These are phyloP conservation scores for Erigeron philadelphicus DNA, from an alignment of 140 eudicot species.

Conservation along the genomic window DNA sequence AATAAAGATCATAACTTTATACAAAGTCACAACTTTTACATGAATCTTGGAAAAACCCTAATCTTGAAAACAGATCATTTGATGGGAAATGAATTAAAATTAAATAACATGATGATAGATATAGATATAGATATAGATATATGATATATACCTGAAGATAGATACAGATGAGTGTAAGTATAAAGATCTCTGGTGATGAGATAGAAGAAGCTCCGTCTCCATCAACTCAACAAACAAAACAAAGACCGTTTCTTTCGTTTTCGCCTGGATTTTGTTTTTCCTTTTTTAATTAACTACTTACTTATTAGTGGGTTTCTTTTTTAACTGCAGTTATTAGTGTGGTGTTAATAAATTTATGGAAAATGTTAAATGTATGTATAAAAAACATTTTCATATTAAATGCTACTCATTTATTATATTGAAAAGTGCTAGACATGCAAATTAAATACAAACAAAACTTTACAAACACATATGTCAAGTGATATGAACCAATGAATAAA, in stretches of 20 bases:
- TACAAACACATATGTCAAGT: no score
- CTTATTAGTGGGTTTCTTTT: no score
- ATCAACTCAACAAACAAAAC: constrained; percentile 32
- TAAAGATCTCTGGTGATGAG: constrained; percentile 29
- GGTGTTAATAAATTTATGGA: no score
- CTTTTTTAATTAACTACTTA: not conserved
- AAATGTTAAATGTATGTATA: no score
- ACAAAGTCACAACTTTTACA: not conserved
- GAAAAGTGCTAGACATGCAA: no score
- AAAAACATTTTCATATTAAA: no score
- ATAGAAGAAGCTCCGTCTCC: constrained; percentile 40
- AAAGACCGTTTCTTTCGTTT: constrained; percentile 42
- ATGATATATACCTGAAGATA: constrained; percentile 2
- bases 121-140: not conserved
- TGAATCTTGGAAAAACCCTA: constrained; percentile 14
- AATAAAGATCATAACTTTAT: no score
- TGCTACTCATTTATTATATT: no score
- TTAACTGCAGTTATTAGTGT: no score
- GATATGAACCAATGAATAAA: no score
- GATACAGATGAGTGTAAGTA: constrained; percentile 6
- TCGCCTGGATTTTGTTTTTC: constrained; percentile 35
- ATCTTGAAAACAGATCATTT: constrained; percentile 18
- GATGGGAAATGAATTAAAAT: not conserved
- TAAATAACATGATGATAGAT: not conserved
- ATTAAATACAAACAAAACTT: no score